Percentiles rank a stretch among this genome's conserved stretches.
Conservation (phyloP, 345 rosid species). For the Hibiscus trionum region DNA sequence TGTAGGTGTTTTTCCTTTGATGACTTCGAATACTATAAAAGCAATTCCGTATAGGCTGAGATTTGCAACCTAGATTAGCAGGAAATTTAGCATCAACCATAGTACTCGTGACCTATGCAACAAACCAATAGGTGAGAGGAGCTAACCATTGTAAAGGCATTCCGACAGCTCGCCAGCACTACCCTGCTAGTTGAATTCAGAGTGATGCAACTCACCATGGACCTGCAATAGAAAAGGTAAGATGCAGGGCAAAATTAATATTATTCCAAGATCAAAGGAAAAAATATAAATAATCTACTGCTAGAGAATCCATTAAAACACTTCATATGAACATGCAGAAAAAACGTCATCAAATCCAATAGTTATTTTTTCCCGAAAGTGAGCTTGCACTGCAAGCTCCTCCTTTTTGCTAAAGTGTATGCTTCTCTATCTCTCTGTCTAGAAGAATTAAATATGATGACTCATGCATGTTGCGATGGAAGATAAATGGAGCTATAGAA, state of each 20-base stretch:
- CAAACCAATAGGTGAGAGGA: constrained; percentile 15
- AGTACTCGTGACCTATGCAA: constrained; percentile 5
- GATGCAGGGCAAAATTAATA: neutral
- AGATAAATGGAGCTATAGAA: constrained; percentile 7
- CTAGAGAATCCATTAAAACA: no score
- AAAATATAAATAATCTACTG: neutral
- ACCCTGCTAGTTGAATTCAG: constrained; percentile 84
- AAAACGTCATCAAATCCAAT: neutral
- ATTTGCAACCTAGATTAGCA: constrained; percentile 64
- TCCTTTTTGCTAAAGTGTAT: neutral
- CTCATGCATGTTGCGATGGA: neutral
- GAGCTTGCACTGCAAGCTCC: neutral
- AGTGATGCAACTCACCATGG: constrained; percentile 88
- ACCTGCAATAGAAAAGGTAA: constrained; percentile 42
- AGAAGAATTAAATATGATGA: constrained; percentile 4
- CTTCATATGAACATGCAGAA: neutral
- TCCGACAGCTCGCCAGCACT: constrained; percentile 79
- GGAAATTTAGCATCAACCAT: constrained; percentile 7
- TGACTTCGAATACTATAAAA: constrained; percentile 51
- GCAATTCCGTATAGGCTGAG: constrained; percentile 82
- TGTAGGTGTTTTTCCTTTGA: constrained; percentile 37
- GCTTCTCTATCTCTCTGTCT: neutral
- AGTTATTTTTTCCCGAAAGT: neutral
- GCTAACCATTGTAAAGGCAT: constrained; percentile 90
- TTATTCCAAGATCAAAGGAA: neutral